Evolutionary conservation across 371 early-diverging fungal genomes (phyloP).

Genomic region (Rhizopus stolonifer): DNA sequence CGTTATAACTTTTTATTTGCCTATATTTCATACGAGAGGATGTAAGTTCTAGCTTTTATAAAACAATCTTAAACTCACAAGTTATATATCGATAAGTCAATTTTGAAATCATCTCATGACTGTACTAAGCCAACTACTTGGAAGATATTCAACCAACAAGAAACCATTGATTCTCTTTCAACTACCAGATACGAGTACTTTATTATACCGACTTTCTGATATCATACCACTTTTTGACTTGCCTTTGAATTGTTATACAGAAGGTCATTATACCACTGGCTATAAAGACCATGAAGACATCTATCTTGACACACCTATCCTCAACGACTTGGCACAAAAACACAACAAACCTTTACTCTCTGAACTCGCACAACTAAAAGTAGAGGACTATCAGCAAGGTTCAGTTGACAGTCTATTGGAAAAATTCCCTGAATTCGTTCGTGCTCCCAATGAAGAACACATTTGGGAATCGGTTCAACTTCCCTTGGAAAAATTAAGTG

Average conservation of each 20-base stretch:
- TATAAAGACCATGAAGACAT: slow-evolving; percentile 29
- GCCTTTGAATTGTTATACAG: slow-evolving; percentile 13
- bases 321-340: slow-evolving; percentile 19
- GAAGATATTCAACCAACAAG: slow-evolving; percentile 20
- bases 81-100: too few species aligned
- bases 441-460: slow-evolving; percentile 26
- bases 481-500: slow-evolving; percentile 17
- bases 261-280: slow-evolving; percentile 13
- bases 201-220: slow-evolving; percentile 25
- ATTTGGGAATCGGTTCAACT: slow-evolving; percentile 27
- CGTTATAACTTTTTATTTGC: too few species aligned
- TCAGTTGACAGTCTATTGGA: slow-evolving; percentile 25
- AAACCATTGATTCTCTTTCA: slow-evolving; percentile 25
- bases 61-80: too few species aligned
- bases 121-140: slow-evolving; percentile 19
- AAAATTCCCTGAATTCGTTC: slow-evolving; percentile 23
- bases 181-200: slow-evolving; percentile 14
- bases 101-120: too few species aligned
- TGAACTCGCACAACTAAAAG: slow-evolving; percentile 27
- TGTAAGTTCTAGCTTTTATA: too few species aligned
- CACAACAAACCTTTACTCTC: slow-evolving; percentile 12
- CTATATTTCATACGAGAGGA: too few species aligned
- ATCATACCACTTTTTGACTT: slow-evolving; percentile 25
- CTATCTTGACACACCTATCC: slow-evolving; percentile 19
- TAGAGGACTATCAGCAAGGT: slow-evolving; percentile 23